These are phyloP conservation scores for Ophiobolus disseminans DNA, from an alignment of 2,329 filamentous ascomycete species.

Conservation along the genomic window DNA sequence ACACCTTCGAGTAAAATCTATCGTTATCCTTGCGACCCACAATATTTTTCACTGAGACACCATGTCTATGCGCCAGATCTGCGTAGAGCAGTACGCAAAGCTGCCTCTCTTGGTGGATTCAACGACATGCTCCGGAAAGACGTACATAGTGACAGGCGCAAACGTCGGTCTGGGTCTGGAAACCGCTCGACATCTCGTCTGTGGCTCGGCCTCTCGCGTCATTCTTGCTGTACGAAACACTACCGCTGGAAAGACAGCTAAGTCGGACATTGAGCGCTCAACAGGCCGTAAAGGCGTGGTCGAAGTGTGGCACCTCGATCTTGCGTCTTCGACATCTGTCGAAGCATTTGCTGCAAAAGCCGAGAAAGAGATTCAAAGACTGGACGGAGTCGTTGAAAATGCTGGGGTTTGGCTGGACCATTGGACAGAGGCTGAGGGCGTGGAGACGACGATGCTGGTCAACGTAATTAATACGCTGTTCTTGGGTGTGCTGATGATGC, in stretches of 20 bases:
- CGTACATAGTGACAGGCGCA: constrained; percentile 56
- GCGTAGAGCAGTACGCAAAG: constrained; percentile 13
- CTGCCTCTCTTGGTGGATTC: constrained; percentile 8
- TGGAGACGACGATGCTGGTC: constrained; percentile 38
- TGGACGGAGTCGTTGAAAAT: constrained; percentile 46
- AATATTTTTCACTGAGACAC: background rate
- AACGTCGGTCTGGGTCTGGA: constrained; percentile 49
- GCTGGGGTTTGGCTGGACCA: constrained; percentile 37
- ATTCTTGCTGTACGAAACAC: constrained; percentile 53
- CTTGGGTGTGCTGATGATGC: constrained; percentile 32
- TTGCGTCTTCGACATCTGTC: constrained; percentile 49
- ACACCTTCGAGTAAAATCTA: background rate
- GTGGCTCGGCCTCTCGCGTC: constrained; percentile 42
- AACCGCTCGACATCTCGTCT: constrained; percentile 48
- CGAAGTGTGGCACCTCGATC: constrained; percentile 55
- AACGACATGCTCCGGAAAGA: constrained; percentile 31
- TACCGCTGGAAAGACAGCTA: constrained; percentile 50
- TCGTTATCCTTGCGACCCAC: background rate
- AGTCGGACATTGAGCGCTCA: constrained; percentile 46
- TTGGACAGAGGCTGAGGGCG: constrained; percentile 27
- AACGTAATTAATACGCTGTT: constrained; percentile 47
- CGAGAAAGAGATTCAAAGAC: constrained; percentile 26
- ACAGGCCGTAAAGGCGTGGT: constrained; percentile 40
- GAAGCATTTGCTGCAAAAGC: constrained; percentile 34
- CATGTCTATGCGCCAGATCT: constrained; percentile 10